Conservation (phyloP, 495 filamentous ascomycete species). For the Penicillium ochrochloron region DNA sequence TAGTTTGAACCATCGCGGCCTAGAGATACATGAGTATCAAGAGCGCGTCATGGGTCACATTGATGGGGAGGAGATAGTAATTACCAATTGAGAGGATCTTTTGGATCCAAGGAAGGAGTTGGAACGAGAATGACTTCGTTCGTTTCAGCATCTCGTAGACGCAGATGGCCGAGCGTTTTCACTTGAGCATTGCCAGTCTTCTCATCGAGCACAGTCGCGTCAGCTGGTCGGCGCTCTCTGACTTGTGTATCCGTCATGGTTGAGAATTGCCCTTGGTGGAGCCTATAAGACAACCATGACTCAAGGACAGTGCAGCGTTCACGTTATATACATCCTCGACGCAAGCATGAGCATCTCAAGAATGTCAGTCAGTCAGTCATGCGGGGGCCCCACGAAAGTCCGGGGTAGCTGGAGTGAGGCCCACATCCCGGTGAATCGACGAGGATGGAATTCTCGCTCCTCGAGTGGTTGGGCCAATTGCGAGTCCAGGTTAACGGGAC, state of each 20-base stretch:
- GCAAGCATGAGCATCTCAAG: background rate
- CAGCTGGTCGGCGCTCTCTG: background rate
- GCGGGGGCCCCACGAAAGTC: background rate
- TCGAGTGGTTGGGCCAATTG: background rate
- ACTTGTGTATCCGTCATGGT: background rate
- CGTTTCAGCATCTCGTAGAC: slow-evolving; percentile 53
- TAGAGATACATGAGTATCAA: slow-evolving; percentile 21
- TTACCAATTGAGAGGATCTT: slow-evolving; percentile 44
- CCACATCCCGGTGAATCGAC: slow-evolving; percentile 6
- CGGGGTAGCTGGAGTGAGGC: slow-evolving; percentile 6
- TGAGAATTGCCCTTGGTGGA: background rate
- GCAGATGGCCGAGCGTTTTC: slow-evolving; percentile 48
- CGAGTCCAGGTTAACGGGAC: background rate
- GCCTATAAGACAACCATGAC: background rate
- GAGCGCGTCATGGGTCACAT: slow-evolving; percentile 33
- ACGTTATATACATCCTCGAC: slow-evolving; percentile 2
- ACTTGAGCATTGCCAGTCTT: slow-evolving; percentile 6
- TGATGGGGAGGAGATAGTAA: slow-evolving; percentile 12
- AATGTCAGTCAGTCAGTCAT: background rate
- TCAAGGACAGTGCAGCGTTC: background rate
- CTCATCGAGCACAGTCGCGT: background rate
- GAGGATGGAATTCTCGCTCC: background rate
- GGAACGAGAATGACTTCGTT: slow-evolving; percentile 41
- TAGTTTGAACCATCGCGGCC: slow-evolving; percentile 51
- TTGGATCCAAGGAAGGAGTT: slow-evolving; percentile 31